Base-by-base conservation (phyloP, 345 rosid genomes). In the Euphorbia pulcherrima region DNA sequence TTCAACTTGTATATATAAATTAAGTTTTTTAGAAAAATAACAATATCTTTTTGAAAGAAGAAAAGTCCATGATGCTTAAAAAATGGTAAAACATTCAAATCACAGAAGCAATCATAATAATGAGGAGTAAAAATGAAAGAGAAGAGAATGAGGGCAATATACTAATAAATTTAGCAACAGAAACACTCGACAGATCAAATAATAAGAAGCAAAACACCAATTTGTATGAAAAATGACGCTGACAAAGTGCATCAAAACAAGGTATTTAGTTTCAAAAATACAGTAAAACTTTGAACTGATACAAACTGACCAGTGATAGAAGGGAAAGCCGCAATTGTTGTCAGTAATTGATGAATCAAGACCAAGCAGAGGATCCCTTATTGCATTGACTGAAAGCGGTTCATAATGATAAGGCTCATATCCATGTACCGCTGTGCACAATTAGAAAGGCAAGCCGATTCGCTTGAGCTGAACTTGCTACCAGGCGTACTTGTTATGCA, bases 381-480 rank as follows among this genome's bases (percentile, higher is more conserved):
- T 56, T 87, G 85, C 83, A 88, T 88, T 0, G 86, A 79, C 71
- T 94, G 93, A 64, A 94, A 83, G 44, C 97, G 91, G 70, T 91
- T 87, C 89, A 88, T 79, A 72, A 94, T 86, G 68, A 86, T 76
- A 51, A 84, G 75, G 72, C 83, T 88, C 90, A 87, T 68, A 63
- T 94, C 99, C 89, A 84, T 73, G 78, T 83, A 94, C 2, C 97
- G 93, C 56, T 79, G 86, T 5, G 96, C 96, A 30, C 99, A 94
- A 63, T 91, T 71, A 33, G 82, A 30, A 33, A 94, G 93, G 72
- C 97, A 94, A 63, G 90, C 62, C 24, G 82, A 62, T 81, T 94
- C 97, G 18, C 92, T 79, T 10, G 99, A 94, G 83, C 99, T 91
- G 83, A 94, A 88, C 77, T 94, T 91, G 75, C 87, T 91, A 72